Conservation (phyloP, 2,329 filamentous ascomycete genomes). For the Triangularia verruculosa region DNA sequence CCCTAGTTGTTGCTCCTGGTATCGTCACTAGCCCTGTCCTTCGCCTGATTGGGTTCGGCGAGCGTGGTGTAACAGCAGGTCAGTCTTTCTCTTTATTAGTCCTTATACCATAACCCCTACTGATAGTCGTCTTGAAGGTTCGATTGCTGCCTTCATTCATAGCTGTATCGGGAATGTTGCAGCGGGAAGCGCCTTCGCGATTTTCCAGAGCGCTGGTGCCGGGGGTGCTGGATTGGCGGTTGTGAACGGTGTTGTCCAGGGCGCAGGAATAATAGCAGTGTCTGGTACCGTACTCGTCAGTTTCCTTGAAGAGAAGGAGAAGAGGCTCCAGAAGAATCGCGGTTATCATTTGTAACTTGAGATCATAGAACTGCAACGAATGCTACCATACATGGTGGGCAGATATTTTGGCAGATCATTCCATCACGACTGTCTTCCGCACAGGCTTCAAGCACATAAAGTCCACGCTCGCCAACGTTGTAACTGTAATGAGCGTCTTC, state of each 20-base stretch:
- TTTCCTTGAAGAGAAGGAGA: neutral
- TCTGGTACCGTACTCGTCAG: neutral
- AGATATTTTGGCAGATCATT: neutral
- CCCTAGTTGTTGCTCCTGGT: neutral
- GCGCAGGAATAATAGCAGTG: neutral
- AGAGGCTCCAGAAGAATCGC: neutral
- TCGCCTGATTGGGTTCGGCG: neutral
- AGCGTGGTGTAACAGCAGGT: neutral
- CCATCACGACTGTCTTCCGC: neutral
- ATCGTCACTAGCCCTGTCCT: neutral
- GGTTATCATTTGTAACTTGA: neutral
- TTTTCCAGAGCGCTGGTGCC: constrained; percentile 26
- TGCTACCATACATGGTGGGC: too few species aligned
- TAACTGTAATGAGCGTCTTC: constrained; percentile 11
- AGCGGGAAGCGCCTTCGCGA: constrained; percentile 19
- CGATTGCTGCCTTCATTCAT: neutral
- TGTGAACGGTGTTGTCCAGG: neutral
- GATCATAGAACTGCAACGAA: neutral
- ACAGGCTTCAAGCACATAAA: constrained; percentile 3
- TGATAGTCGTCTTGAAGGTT: neutral
- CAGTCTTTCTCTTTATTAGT: neutral
- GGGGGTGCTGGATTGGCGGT: constrained; percentile 16
- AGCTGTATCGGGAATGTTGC: neutral
- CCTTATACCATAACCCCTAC: neutral
- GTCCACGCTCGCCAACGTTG: neutral